phyloP scores from a whole-genome alignment of 2,329 filamentous ascomycete species.

The Corinectria fuckeliana region DNA sequence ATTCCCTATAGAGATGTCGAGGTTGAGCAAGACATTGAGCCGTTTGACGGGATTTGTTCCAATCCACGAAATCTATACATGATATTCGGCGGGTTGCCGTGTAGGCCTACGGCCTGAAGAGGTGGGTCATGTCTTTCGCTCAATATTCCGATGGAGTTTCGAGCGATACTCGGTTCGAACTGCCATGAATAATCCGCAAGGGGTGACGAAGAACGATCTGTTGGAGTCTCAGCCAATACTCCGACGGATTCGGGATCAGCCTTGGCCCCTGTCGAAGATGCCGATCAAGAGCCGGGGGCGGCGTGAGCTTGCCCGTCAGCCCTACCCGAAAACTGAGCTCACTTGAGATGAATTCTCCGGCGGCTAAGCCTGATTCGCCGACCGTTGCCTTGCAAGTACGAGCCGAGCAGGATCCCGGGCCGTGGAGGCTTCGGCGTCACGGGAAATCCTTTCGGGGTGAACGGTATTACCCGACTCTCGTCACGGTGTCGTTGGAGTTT shows the following conservation, averaged over 20 bases:
- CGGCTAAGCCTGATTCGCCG: background rate
- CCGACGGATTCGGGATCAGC: background rate
- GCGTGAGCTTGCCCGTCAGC: background rate
- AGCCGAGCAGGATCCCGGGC: background rate
- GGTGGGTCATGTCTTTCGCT: background rate
- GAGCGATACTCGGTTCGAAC: background rate
- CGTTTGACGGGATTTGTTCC: background rate
- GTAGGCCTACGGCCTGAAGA: background rate
- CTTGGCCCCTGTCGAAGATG: background rate
- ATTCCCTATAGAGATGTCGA: slow-evolving; percentile 4
- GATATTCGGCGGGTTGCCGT: background rate
- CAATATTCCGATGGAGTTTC: slow-evolving; percentile 4
- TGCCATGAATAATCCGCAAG: background rate
- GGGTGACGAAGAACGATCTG: background rate
- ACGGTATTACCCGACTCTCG: background rate
- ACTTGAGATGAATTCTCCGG: background rate
- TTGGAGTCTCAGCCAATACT: background rate
- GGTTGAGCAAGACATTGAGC: slow-evolving; percentile 4
- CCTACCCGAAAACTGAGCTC: background rate
- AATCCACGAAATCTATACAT: background rate
- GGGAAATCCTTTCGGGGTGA: slow-evolving; percentile 14
- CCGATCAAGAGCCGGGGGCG: background rate
- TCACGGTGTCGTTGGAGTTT: background rate
- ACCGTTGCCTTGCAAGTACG: background rate
- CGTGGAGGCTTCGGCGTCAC: background rate